phyloP scores from a whole-genome alignment of 163 green algal genomes.

The Coccomyxa subellipsoidea region DNA sequence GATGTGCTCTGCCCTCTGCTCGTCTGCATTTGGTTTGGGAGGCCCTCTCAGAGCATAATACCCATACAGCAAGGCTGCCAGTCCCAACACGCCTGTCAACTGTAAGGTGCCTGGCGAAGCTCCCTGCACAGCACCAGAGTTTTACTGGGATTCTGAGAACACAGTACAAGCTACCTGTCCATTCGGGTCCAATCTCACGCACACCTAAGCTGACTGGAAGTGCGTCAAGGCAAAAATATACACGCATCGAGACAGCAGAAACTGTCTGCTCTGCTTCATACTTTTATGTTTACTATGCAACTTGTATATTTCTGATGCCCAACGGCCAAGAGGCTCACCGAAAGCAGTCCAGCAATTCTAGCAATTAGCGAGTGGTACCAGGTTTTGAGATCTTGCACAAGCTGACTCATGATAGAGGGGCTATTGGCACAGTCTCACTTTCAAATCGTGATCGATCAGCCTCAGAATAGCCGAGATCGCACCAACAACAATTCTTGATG shows the following conservation, averaged over 20 bases:
- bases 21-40: neutral
- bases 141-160: neutral
- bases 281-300: too few species aligned
- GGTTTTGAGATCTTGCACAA: neutral
- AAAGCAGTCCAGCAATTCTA: neutral
- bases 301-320: too few species aligned
- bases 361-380: neutral
- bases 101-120: constrained; percentile 20
- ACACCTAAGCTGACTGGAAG: too few species aligned
- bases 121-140: neutral
- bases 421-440: too few species aligned
- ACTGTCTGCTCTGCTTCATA: too few species aligned
- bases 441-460: too few species aligned
- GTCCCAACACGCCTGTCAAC: constrained; percentile 60
- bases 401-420: neutral
- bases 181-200: too few species aligned
- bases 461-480: too few species aligned
- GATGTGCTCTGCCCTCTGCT: neutral
- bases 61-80: constrained; percentile 57
- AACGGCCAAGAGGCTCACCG: neutral
- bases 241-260: too few species aligned
- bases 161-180: too few species aligned
- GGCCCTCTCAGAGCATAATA: constrained; percentile 24
- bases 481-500: too few species aligned
- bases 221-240: too few species aligned